These are phyloP conservation scores for Penicillium atrosanguineum DNA, from an alignment of 495 filamentous ascomycete genomes.

Conservation along the genomic window DNA sequence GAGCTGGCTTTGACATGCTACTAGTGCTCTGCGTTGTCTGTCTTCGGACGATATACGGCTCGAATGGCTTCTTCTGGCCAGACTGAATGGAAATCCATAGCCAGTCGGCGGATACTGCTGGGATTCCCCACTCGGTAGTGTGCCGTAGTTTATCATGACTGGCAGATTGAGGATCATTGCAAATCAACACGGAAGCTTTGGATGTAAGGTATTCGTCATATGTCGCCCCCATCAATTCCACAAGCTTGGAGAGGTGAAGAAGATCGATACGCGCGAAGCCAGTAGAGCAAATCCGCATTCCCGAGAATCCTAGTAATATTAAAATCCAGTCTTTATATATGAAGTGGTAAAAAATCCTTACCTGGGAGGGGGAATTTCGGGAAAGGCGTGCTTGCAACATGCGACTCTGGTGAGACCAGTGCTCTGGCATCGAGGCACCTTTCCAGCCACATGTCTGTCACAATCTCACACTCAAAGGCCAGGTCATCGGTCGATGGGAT, in stretches of 20 bases:
- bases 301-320: conserved; percentile 53
- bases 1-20: conserved; percentile 20
- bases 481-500: conserved; percentile 41
- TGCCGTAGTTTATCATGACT: conserved; percentile 75
- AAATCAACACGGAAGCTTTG: conserved; percentile 66
- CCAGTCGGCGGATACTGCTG: conserved; percentile 77
- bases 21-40: conserved; percentile 24
- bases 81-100: conserved; percentile 72
- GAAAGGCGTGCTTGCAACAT: conserved; percentile 75
- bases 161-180: conserved; percentile 52
- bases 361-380: conserved; percentile 62
- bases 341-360: conserved; percentile 24
- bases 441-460: conserved; percentile 94
- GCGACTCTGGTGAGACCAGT: conserved; percentile 64
- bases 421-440: conserved; percentile 72
- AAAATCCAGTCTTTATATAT: conserved; percentile 8
- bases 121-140: conserved; percentile 68
- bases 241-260: conserved; percentile 72
- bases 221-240: conserved; percentile 66
- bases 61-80: conserved; percentile 52
- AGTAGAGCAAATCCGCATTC: conserved; percentile 71
- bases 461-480: conserved; percentile 48
- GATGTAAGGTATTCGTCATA: conserved; percentile 74
- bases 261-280: conserved; percentile 83
- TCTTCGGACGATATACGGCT: conserved; percentile 41